phyloP scores from a whole-genome alignment of 2,329 filamentous ascomycete genomes.

The Trichoderma arundinaceum region DNA sequence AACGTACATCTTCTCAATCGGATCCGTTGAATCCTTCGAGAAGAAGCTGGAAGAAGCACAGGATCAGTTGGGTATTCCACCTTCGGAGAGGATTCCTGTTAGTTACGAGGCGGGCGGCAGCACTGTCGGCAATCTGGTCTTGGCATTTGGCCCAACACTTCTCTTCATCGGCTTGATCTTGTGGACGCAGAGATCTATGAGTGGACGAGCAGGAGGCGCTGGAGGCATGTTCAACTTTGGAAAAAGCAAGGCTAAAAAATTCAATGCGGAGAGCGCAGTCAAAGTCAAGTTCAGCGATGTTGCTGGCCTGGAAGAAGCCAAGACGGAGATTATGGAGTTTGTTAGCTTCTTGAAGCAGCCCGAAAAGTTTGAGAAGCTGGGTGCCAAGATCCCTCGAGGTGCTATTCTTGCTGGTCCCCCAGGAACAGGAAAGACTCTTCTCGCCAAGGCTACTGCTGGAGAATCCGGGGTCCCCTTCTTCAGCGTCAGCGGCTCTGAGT shows the following conservation, averaged over 20 bases:
- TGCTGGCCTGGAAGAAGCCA: conserved; percentile 97
- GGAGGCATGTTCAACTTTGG: conserved; percentile 94
- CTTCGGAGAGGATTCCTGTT: conserved; percentile 88
- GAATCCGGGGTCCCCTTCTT: conserved; percentile 98
- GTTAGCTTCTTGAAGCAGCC: conserved; percentile 96
- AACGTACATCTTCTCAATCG: conserved; percentile 89
- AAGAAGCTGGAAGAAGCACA: conserved; percentile 86
- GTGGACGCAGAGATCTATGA: conserved; percentile 78
- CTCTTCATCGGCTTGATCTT: conserved; percentile 83
- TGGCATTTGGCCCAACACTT: conserved; percentile 83
- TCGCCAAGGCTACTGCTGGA: conserved; percentile 96
- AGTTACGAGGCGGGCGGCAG: conserved; percentile 81
- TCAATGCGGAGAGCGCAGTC: conserved; percentile 95
- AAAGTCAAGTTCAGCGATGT: conserved; percentile 98
- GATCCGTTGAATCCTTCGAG: conserved; percentile 92
- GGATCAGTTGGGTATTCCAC: conserved; percentile 82
- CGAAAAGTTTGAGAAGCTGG: conserved; percentile 87
- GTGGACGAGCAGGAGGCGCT: conserved; percentile 59
- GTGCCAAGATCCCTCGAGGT: conserved; percentile 96
- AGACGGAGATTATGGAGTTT: conserved; percentile 98
- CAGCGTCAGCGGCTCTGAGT: conserved; percentile 97
- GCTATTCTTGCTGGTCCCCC: conserved; percentile 97
- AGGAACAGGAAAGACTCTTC: conserved; percentile 95
- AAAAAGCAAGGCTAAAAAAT: conserved; percentile 93
- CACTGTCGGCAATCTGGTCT: conserved; percentile 73